Conservation (phyloP, 2,329 filamentous ascomycete genomes). For the Lecanoromycetidae sp. region DNA sequence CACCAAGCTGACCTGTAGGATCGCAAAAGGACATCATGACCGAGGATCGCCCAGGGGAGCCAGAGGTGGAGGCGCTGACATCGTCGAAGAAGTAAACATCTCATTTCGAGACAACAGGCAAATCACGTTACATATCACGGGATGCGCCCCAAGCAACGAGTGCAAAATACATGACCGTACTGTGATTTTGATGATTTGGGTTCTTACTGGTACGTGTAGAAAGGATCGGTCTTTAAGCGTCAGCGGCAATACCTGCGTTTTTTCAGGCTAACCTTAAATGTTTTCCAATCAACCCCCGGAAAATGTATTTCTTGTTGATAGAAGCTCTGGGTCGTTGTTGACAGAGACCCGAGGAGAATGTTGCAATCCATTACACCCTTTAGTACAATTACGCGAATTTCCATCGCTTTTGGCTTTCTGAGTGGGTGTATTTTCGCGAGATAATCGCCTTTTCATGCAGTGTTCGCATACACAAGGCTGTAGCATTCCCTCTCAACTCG, state of each 20-base stretch:
- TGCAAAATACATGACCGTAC: background rate
- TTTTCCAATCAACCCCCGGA: background rate
- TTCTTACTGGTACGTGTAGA: slow-evolving; percentile 7
- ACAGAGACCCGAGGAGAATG: background rate
- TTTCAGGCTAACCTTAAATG: background rate
- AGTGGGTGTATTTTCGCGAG: background rate
- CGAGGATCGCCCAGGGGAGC: no score
- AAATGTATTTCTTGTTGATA: background rate
- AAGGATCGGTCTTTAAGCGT: slow-evolving; percentile 2
- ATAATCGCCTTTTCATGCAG: background rate
- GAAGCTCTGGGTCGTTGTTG: background rate
- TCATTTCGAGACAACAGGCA: background rate
- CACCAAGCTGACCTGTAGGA: slow-evolving; percentile 1
- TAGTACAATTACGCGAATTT: background rate
- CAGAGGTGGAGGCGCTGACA: slow-evolving; percentile 1
- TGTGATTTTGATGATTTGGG: background rate
- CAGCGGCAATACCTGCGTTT: slow-evolving; percentile 8
- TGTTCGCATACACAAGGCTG: background rate
- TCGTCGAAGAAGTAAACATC: background rate
- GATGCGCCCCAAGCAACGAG: background rate
- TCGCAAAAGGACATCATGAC: background rate
- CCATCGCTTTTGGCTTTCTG: background rate
- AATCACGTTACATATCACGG: slow-evolving; percentile 6
- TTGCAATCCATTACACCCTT: no score
- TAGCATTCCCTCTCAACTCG: background rate